These are phyloP conservation scores for Artemisia annua DNA, from an alignment of 129 eudicot species.

Conservation along the genomic window DNA sequence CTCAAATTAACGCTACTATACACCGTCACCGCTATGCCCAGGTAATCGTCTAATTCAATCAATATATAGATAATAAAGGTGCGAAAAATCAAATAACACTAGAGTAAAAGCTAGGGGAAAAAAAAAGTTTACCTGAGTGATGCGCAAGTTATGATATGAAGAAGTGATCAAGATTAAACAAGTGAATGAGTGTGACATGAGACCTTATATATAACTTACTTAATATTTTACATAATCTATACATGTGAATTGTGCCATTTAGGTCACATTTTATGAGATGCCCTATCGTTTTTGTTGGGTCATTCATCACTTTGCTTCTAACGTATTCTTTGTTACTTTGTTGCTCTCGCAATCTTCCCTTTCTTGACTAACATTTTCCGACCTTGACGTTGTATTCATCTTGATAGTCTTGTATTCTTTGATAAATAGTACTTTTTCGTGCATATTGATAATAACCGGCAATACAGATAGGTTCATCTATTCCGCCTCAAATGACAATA, in stretches of 20 bases:
- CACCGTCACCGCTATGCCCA: too few relatives aligned
- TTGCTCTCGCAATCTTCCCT: conserved; percentile 35
- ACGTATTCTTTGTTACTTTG: conserved; percentile 28
- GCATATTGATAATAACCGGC: too few relatives aligned
- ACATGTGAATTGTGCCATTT: conserved; percentile 14
- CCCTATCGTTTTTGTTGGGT: conserved; percentile 30
- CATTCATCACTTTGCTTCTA: conserved; percentile 32
- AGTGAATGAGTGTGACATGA: conserved; percentile 24
- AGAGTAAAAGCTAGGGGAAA: background rate
- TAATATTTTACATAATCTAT: background rate
- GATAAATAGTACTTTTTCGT: too few relatives aligned
- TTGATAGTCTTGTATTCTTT: background rate
- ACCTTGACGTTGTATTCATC: conserved; percentile 17
- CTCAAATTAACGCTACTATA: too few relatives aligned
- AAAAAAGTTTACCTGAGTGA: background rate
- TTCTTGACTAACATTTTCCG: conserved; percentile 4
- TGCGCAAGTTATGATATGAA: conserved; percentile 4
- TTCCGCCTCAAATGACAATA: too few relatives aligned
- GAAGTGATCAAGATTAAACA: conserved; percentile 10
- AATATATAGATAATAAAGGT: background rate
- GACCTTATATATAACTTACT: conserved; percentile 12
- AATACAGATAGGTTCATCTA: too few relatives aligned
- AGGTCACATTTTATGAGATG: conserved; percentile 30
- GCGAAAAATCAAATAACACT: background rate
- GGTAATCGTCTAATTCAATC: background rate